Evolutionary conservation across 352 stramenopile species (phyloP).

Genomic region (Globisporangium spiculum): DNA sequence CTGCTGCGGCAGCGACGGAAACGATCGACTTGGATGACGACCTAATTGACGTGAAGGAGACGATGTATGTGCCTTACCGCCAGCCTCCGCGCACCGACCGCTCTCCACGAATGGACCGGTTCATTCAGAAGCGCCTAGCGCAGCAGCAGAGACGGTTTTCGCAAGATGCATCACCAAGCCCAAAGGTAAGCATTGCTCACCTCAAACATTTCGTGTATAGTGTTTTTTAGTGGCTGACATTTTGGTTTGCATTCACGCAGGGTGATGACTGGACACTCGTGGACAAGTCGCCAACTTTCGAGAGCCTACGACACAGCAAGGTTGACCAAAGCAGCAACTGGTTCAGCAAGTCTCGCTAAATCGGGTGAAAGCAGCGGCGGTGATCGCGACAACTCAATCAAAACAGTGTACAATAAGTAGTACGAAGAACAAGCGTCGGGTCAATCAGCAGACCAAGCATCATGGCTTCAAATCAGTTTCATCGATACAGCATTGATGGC

Average conservation of each 20-base stretch:
- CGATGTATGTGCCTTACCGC: conserved; percentile 52
- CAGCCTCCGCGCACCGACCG: conserved; percentile 22
- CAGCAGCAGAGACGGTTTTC: conserved; percentile 28
- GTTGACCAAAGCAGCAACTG: conserved; percentile 48
- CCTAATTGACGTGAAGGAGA: conserved; percentile 46
- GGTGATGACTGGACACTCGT: conserved; percentile 75
- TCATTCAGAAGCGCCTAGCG: conserved; percentile 19
- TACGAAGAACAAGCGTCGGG: background rate
- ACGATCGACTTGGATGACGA: conserved; percentile 48
- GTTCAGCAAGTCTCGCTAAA: conserved; percentile 26
- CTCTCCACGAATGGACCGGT: conserved; percentile 26
- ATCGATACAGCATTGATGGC: background rate
- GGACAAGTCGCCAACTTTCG: conserved; percentile 76
- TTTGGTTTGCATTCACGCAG: conserved; percentile 17
- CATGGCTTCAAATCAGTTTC: background rate
- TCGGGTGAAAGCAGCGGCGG: background rate
- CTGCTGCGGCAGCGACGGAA: conserved; percentile 26
- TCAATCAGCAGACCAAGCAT: background rate
- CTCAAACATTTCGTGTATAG: background rate
- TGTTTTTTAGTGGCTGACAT: background rate
- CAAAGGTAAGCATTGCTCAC: conserved; percentile 31
- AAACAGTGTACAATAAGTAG: conserved; percentile 8
- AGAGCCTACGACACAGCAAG: conserved; percentile 43
- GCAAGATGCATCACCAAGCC: conserved; percentile 37
- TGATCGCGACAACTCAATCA: background rate